phyloP scores from a whole-genome alignment of 371 early-diverging fungal genomes.

The Batkoa obscura region DNA sequence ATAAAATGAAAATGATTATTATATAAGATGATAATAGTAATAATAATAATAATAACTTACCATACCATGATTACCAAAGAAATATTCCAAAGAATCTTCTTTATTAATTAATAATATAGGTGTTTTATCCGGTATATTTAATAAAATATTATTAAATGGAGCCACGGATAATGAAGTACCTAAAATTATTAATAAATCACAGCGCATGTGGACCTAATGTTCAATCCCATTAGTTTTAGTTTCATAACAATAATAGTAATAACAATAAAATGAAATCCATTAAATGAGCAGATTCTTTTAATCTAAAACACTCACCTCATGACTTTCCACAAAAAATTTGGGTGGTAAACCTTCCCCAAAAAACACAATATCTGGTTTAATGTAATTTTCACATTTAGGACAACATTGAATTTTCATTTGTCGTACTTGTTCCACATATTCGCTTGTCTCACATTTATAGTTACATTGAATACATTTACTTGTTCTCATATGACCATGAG shows the following conservation, averaged over 20 bases:
- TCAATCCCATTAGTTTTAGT: background rate
- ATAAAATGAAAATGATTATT: no score
- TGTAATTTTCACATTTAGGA: conserved; percentile 34
- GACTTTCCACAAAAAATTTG: conserved; percentile 35
- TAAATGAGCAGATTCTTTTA: background rate
- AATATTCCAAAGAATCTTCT: no score
- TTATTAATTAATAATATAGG: conserved; percentile 5
- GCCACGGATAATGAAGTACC: conserved; percentile 75
- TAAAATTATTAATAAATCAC: conserved; percentile 78
- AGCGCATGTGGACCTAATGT: conserved; percentile 35
- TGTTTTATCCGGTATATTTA: conserved; percentile 6
- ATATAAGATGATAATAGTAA: no score
- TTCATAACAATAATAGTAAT: no score
- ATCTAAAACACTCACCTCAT: conserved; percentile 15
- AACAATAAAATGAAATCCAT: background rate
- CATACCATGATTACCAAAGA: no score
- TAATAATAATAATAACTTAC: no score
- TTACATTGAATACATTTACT: conserved; percentile 54
- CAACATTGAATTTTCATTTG: conserved; percentile 42
- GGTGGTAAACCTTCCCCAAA: conserved; percentile 80
- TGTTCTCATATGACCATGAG: conserved; percentile 80
- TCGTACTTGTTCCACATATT: conserved; percentile 13
- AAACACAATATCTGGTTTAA: conserved; percentile 90
- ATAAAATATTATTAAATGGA: conserved; percentile 33
- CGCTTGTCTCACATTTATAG: conserved; percentile 13